Percentiles rank a stretch among this genome's conserved stretches.
phyloP scores from a whole-genome alignment of 2,329 filamentous ascomycete species.

The Alternaria consortialis region DNA sequence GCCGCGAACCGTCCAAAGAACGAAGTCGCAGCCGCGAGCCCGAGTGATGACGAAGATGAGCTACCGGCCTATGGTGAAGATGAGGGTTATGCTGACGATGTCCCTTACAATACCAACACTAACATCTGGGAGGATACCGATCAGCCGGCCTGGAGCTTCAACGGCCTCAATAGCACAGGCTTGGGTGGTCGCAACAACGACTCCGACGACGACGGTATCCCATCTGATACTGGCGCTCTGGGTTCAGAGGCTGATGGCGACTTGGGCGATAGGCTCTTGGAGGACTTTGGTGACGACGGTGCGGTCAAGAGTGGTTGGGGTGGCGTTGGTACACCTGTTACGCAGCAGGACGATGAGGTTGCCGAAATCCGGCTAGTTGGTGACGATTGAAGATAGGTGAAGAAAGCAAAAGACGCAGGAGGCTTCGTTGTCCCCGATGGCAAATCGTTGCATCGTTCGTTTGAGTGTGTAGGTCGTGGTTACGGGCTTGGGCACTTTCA shows the following conservation, averaged over 20 bases:
- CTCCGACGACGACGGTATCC: conserved; percentile 13
- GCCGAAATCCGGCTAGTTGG: conserved; percentile 16
- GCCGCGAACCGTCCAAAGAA: conserved; percentile 45
- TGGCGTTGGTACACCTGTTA: conserved; percentile 9
- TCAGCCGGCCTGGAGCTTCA: conserved; percentile 37
- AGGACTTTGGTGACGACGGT: conserved; percentile 16
- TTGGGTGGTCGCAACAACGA: conserved; percentile 19
- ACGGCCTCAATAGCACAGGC: conserved; percentile 9
- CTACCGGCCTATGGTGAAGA: conserved; percentile 35
- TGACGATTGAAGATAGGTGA: background rate
- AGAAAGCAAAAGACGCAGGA: background rate
- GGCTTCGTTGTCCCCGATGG: background rate
- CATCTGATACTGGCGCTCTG: conserved; percentile 11
- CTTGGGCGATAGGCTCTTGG: conserved; percentile 9
- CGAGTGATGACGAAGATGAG: conserved; percentile 37
- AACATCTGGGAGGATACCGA: conserved; percentile 19
- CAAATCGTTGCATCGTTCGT: background rate
- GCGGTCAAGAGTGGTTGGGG: conserved; percentile 8
- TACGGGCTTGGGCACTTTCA: background rate
- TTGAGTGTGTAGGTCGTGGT: background rate
- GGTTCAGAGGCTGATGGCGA: conserved; percentile 10
- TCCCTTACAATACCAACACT: conserved; percentile 7
- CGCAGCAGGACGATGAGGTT: conserved; percentile 15
- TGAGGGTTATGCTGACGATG: conserved; percentile 24
- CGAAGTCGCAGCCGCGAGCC: conserved; percentile 47